Base-by-base conservation (phyloP, 2,329 filamentous ascomycete species). In the Calonectria fujianensis region DNA sequence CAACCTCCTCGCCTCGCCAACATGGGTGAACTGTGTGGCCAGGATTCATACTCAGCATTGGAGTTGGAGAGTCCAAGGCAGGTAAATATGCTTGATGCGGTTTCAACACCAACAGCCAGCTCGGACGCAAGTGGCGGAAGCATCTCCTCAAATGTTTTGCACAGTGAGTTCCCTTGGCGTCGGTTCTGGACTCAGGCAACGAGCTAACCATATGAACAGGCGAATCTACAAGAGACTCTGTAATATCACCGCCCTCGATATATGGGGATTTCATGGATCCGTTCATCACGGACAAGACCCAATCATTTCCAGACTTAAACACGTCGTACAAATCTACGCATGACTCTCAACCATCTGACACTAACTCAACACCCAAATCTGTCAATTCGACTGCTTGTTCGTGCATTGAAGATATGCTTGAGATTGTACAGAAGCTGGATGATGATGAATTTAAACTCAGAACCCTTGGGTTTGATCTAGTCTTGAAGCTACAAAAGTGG, bases 401-500 rank as follows among this genome's bases (percentile, higher is more conserved):
- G 9, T 82, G 81, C 57, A 61, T 82, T 1, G 65, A 75, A 20
- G 78, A 81, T 35, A 72, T 75, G 16, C 63, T 83, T 1, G 75
- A 75, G 16, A 74, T 82, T 14, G 73, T 83, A 18, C 80, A 82
- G 64, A 81, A 80, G 65, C 77, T 83, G 20, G 81, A 83, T 63
- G 81, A 83, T 67, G 82, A 83, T 67, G 78, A 82, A 37, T 83
- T 81, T 65, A 72, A 75, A 29, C 74, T 83, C 6, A 77, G 75
- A 20, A 78, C 75, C 1, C 74, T 82, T 13, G 74, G 80, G 0
- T 78, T 83, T 11, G 82, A 83, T 66, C 69, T 82, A 27, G 78
- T 83, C 3, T 64, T 83, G 5, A 80, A 81, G 71, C 75, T 83
- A n/a, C 79, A 83, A 68, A 83, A 83, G 68, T 80, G 77, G 70